Percentiles rank a stretch among this genome's conserved stretches.
These are phyloP conservation scores for Hibiscus tridactylites DNA, from an alignment of 345 rosid species.

Conservation along the genomic window DNA sequence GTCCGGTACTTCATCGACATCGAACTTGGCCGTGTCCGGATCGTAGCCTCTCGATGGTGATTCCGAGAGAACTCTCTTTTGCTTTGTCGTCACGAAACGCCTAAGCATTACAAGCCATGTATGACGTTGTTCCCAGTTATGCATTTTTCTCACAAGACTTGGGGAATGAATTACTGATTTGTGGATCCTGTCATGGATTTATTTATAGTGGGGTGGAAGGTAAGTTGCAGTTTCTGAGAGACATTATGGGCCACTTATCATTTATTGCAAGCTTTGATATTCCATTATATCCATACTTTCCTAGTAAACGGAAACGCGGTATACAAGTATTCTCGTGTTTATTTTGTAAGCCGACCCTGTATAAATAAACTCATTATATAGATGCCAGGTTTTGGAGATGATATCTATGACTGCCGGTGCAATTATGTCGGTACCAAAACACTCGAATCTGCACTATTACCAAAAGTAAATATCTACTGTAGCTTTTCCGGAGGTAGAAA, in stretches of 20 bases:
- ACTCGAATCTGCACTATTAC: too few species aligned
- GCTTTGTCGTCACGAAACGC: slow-evolving; percentile 18
- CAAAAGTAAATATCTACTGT: too few species aligned
- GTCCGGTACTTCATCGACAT: slow-evolving; percentile 16
- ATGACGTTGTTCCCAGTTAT: slow-evolving; percentile 2
- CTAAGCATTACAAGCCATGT: slow-evolving; percentile 20
- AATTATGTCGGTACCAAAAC: too few species aligned
- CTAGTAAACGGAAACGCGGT: too few species aligned
- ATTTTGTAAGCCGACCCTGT: too few species aligned
- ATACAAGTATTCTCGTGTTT: too few species aligned
- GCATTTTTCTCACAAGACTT: slow-evolving; percentile 1
- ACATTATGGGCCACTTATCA: slow-evolving; percentile 13
- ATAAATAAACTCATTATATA: too few species aligned
- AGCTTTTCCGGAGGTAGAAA: too few species aligned
- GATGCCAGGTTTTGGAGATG: too few species aligned
- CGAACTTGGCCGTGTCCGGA: background rate
- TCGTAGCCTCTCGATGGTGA: slow-evolving; percentile 15
- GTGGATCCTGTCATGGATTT: background rate
- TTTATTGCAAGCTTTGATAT: slow-evolving; percentile 7
- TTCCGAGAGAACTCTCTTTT: slow-evolving; percentile 5
- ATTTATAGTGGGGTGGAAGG: slow-evolving; percentile 8
- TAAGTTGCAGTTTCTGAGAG: slow-evolving; percentile 15
- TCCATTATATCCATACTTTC: too few species aligned
- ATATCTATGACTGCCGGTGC: too few species aligned
- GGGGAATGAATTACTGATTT: background rate